Conservation (phyloP, 2,329 filamentous ascomycete species). For the Alternaria brassicae region DNA sequence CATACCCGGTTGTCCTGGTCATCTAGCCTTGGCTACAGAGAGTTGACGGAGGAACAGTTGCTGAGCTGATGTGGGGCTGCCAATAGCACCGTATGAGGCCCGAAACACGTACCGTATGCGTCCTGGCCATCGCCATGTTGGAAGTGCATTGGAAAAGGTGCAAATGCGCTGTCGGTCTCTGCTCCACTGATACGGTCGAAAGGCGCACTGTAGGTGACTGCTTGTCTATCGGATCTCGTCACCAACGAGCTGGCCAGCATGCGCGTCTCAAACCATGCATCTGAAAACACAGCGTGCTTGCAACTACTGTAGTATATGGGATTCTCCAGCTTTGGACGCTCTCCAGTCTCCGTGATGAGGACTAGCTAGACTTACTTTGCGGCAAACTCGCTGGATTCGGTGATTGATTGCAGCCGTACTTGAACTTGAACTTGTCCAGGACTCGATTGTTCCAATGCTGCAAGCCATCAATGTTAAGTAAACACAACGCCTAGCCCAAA, state of each 20-base stretch:
- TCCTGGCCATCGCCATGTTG: not conserved
- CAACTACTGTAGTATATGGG: not conserved
- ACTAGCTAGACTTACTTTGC: not conserved
- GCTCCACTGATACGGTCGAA: not conserved
- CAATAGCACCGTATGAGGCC: not conserved
- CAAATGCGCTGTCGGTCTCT: not conserved
- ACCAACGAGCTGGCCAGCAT: not conserved
- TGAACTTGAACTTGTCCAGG: not conserved
- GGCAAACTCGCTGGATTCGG: not conserved
- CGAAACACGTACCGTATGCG: not conserved
- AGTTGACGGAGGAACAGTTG: not conserved
- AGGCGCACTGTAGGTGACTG: not conserved
- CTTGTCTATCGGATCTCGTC: not conserved
- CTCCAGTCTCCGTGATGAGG: not conserved
- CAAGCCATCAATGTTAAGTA: not conserved
- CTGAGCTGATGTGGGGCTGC: conserved; percentile 2
- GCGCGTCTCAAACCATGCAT: not conserved
- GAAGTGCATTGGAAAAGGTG: not conserved
- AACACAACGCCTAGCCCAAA: not conserved
- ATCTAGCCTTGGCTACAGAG: not conserved
- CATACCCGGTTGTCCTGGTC: not conserved
- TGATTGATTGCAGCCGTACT: not conserved
- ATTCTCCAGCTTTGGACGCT: not conserved
- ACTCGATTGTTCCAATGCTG: not conserved
- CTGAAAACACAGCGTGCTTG: not conserved